Percentiles rank a stretch among this genome's conserved stretches.
Evolutionary conservation across 768 basidiomycete genomes (phyloP).

Genomic region (Clitopilus passeckerianus): DNA sequence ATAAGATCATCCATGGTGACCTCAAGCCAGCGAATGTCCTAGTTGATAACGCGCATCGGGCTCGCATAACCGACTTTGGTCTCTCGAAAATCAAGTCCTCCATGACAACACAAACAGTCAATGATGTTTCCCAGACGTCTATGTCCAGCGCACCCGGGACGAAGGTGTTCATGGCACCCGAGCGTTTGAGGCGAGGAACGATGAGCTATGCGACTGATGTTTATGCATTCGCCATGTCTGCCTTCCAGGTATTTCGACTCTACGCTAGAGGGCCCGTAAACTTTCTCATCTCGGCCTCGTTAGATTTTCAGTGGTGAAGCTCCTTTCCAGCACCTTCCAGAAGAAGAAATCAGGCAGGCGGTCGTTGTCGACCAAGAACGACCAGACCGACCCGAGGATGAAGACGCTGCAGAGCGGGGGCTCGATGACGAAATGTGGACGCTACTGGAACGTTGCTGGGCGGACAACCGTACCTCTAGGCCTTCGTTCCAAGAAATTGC

Average conservation of each 20-base stretch:
- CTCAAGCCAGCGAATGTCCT: background rate
- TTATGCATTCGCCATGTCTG: background rate
- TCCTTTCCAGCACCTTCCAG: background rate
- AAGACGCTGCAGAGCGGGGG: background rate
- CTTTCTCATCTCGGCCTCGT: too few relatives aligned
- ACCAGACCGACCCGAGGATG: background rate
- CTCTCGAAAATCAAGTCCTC: background rate
- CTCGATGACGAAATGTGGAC: background rate
- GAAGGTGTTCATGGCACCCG: background rate
- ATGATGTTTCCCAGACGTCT: background rate
- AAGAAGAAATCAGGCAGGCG: background rate
- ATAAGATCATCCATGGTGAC: background rate
- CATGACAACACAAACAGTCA: background rate
- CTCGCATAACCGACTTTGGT: background rate
- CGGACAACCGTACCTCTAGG: background rate
- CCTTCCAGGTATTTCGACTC: background rate
- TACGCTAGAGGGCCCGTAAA: background rate
- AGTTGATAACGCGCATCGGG: background rate
- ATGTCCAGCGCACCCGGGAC: background rate
- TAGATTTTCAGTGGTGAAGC: background rate
- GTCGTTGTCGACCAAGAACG: background rate
- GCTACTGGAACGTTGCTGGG: background rate
- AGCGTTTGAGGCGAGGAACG: background rate
- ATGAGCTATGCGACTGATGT: background rate
- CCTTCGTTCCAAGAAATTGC: background rate